Evolutionary conservation across 1,139 yeast species (phyloP).

Genomic region (Hansenula lynferdii): DNA sequence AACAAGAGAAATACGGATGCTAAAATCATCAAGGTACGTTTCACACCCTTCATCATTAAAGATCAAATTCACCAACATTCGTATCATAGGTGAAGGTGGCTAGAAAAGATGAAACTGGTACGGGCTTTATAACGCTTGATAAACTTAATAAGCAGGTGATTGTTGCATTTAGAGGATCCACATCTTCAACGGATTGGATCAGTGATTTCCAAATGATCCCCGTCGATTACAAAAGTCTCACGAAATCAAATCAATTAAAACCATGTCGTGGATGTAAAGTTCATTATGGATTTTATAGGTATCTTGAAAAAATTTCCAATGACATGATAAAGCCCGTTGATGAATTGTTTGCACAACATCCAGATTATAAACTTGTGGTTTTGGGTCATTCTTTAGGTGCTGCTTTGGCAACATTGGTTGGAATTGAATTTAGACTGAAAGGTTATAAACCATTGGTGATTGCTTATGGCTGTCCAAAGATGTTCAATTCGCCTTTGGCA

Average conservation of each 20-base stretch:
- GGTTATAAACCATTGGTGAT: constrained; percentile 50
- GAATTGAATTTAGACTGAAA: constrained; percentile 50
- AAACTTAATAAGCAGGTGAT: constrained; percentile 32
- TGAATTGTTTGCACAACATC: constrained; percentile 8
- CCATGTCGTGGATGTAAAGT: constrained; percentile 47
- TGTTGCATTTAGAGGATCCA: constrained; percentile 54
- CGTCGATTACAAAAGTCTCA: constrained; percentile 13
- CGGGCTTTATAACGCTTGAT: constrained; percentile 46
- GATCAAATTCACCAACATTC: not conserved
- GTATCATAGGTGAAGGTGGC: constrained; percentile 9
- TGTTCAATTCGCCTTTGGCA: constrained; percentile 52
- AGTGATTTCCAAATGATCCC: constrained; percentile 36
- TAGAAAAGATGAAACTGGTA: constrained; percentile 37
- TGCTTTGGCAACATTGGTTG: constrained; percentile 58
- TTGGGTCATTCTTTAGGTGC: constrained; percentile 77
- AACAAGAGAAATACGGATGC: constrained; percentile 6
- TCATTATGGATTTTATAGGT: constrained; percentile 53
- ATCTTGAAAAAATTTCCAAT: constrained; percentile 30
- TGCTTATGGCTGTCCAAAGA: constrained; percentile 60
- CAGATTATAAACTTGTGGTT: constrained; percentile 44
- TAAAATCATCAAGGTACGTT: constrained; percentile 6
- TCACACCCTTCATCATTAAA: not conserved
- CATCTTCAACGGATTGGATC: constrained; percentile 53
- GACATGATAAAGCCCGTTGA: constrained; percentile 11
- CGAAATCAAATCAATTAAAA: constrained; percentile 12